A percentile compares a stretch with the other conserved stretches of the same genome.
phyloP scores from a whole-genome alignment of 1,139 yeast genomes.

The Yamadazyma blattariae region DNA sequence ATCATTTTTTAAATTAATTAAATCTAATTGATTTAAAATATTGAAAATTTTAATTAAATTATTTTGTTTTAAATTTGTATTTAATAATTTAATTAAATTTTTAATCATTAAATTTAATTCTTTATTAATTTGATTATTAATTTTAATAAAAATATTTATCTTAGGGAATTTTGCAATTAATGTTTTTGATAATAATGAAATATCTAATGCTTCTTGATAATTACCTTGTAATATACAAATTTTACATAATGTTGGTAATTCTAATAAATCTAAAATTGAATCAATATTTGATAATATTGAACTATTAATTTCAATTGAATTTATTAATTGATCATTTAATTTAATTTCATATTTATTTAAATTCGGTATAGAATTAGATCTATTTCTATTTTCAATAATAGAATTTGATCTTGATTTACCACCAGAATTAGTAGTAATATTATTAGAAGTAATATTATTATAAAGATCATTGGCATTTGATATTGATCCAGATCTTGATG shows the following conservation, averaged over 20 bases:
- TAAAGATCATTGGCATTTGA: too few relatives aligned
- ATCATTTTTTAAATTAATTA: slow-evolving; percentile 10
- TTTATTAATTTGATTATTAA: slow-evolving; percentile 51
- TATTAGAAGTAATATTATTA: too few relatives aligned
- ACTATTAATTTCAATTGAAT: slow-evolving; percentile 24
- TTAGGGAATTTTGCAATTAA: slow-evolving; percentile 68
- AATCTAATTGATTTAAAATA: slow-evolving; percentile 64
- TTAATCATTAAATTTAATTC: slow-evolving; percentile 65
- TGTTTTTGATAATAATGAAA: slow-evolving; percentile 68
- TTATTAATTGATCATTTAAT: slow-evolving; percentile 21
- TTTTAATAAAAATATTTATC: slow-evolving; percentile 50
- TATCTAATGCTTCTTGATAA: slow-evolving; percentile 84
- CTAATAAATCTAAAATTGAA: slow-evolving; percentile 72
- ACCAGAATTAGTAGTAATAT: too few relatives aligned
- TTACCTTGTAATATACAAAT: slow-evolving; percentile 86
- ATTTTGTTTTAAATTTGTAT: slow-evolving; percentile 76
- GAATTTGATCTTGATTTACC: too few relatives aligned
- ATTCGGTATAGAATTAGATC: background rate
- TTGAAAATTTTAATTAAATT: slow-evolving; percentile 76
- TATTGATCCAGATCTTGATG: too few relatives aligned
- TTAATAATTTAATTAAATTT: slow-evolving; percentile 64
- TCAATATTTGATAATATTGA: slow-evolving; percentile 62
- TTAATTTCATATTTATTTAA: slow-evolving; percentile 12
- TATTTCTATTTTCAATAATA: background rate
- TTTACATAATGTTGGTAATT: slow-evolving; percentile 75